Conservation (phyloP, 1,284 basidiomycete genomes). For the Phylloporus gajari region DNA sequence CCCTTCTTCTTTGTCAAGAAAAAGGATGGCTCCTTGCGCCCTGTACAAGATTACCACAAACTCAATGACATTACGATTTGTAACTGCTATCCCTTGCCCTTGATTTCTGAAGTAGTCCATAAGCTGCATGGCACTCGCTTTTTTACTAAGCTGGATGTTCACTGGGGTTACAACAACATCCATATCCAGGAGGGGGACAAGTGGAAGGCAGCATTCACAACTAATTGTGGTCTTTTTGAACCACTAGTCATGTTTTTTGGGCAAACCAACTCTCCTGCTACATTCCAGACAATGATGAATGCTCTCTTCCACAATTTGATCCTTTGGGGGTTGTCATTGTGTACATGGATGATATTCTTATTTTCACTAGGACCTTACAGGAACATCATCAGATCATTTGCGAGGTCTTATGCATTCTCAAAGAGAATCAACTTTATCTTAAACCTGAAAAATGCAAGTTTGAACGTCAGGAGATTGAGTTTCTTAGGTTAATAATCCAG, state of each 20-base stretch:
- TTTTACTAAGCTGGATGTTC: no score
- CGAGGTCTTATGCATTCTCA: conserved; percentile 45
- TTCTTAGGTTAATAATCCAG: conserved; percentile 51
- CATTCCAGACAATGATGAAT: conserved; percentile 34
- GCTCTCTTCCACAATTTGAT: conserved; percentile 30
- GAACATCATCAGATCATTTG: conserved; percentile 31
- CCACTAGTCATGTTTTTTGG: background rate
- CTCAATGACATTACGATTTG: conserved; percentile 1
- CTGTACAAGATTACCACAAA: conserved; percentile 2
- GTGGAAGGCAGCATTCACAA: background rate
- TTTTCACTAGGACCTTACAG: conserved; percentile 18
- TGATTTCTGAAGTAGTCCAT: background rate
- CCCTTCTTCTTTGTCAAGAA: conserved; percentile 11
- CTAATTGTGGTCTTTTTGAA: background rate
- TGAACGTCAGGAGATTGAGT: conserved; percentile 45
- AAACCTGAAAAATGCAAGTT: conserved; percentile 55
- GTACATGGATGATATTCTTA: conserved; percentile 18
- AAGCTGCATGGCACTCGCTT: conserved; percentile 1
- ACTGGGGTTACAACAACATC: no score
- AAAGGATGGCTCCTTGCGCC: background rate
- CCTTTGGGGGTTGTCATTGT: conserved; percentile 18
- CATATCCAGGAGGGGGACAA: background rate
- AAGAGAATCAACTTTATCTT: conserved; percentile 37
- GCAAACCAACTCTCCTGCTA: background rate
- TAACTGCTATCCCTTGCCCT: background rate